Base-by-base conservation (phyloP, 257 asterid species). In the Penstemon barbatus region DNA sequence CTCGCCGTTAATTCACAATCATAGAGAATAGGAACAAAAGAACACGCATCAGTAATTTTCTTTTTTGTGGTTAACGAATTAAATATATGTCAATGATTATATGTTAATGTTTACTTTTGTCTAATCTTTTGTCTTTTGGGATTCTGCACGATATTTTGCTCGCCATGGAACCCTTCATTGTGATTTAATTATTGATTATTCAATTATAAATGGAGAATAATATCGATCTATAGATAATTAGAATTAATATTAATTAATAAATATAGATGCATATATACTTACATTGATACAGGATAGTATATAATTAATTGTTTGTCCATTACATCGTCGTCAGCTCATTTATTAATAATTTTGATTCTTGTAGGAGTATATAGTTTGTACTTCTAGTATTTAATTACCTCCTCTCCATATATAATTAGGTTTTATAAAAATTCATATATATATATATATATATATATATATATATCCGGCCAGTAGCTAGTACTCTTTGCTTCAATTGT, bases 101-200 rank as follows among this genome's bases (percentile, higher is more conserved):
- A 48, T 76, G 50, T 68, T 64, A 44, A 61, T 75, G 60, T 78
- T 58, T 61, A 68, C 80, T 76, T 81, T 81, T 82, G 74, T 79
- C 74, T 46, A 70, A 69, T 76, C 59, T 76, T 73, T 81, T 80
- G 84, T 77, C 85, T 79, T 80, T 80, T 72, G 50, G 85, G 89
- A 87, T 85, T 83, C 81, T 74, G 88, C 86, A 80, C 79, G 65
- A 85, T 87, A 66, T 71, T 81, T 52, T 87, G 88, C 77, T 83
- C 51, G 76, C 82, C 83, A 83, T 77, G 57, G 46, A 77, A 51
- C 64, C 73, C 40, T 78, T 58, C 61, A 71, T 57, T 61, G 63
- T 66, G 52, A 79, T 59, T 60, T 51, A 62, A 75, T 57, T 63
- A 62, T 51, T 52, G 52, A 65, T 60, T 40, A 57, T 49, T 49